These are phyloP conservation scores for Lipomyces yamanashiensis DNA, from an alignment of 805 yeast species.

Conservation along the genomic window DNA sequence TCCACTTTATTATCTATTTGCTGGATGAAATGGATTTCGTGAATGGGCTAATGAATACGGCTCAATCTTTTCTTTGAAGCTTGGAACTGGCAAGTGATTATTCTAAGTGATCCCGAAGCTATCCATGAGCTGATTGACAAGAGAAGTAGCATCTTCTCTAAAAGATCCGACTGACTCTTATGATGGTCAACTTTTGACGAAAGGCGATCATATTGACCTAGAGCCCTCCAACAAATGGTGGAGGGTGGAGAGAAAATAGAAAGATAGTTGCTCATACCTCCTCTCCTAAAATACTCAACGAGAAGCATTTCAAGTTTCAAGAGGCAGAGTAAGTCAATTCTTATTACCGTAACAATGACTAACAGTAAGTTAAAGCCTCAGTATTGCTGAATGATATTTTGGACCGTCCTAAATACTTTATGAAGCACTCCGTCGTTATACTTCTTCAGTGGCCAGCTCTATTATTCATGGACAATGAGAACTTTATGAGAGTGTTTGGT, in stretches of 20 bases:
- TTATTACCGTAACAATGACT: background rate
- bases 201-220: background rate
- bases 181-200: background rate
- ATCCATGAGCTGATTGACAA: background rate
- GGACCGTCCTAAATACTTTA: background rate
- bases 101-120: background rate
- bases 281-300: background rate
- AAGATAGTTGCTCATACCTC: background rate
- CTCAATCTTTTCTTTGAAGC: background rate
- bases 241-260: background rate
- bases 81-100: background rate
- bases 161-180: background rate
- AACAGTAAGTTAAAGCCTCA: background rate
- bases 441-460: background rate
- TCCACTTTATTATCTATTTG: background rate
- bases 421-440: background rate
- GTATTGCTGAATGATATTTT: background rate
- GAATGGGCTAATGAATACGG: background rate
- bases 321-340: background rate
- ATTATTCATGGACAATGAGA: no score
- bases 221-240: conserved; percentile 1
- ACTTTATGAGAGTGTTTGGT: no score
- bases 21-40: background rate
- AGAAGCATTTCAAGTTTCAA: background rate
- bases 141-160: background rate